Percentiles rank a stretch among this genome's conserved stretches.
Conservation (phyloP, 2,329 filamentous ascomycete species). For the Fusarium kyushuense region DNA sequence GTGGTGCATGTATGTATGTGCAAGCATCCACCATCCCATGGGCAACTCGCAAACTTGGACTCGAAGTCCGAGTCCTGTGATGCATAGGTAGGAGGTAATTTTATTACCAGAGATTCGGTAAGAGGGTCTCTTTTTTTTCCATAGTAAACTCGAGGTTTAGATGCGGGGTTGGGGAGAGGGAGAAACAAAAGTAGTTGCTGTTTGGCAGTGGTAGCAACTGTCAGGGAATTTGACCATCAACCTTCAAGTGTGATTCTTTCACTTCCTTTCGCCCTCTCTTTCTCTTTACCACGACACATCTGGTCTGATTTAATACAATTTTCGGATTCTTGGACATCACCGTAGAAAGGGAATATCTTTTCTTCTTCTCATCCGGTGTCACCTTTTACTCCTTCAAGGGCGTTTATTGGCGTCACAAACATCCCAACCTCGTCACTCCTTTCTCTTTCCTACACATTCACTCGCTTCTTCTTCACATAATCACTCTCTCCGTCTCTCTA, state of each 20-base stretch:
- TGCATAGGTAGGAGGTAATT: not conserved
- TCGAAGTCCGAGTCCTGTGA: slow-evolving; percentile 38
- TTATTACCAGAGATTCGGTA: slow-evolving; percentile 16
- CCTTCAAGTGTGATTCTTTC: not conserved
- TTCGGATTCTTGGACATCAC: slow-evolving; percentile 9
- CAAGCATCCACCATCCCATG: slow-evolving; percentile 17
- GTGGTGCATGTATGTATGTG: slow-evolving; percentile 13
- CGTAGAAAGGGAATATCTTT: slow-evolving; percentile 1
- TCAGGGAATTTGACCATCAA: slow-evolving; percentile 6
- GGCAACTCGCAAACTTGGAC: slow-evolving; percentile 43
- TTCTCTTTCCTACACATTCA: not conserved
- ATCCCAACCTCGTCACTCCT: slow-evolving; percentile 22
- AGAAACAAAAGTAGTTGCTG: not conserved
- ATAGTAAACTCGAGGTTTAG: too few species aligned
- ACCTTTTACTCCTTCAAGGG: slow-evolving; percentile 21
- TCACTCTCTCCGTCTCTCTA: not conserved
- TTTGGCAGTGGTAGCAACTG: slow-evolving; percentile 16
- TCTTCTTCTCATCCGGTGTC: slow-evolving; percentile 33
- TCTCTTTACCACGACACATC: not conserved
- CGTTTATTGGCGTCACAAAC: slow-evolving; percentile 24
- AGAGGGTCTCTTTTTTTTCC: not conserved
- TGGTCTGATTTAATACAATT: not conserved
- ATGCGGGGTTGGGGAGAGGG: not conserved
- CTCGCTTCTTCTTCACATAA: not conserved
- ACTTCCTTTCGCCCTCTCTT: not conserved